Percentiles rank a stretch among this genome's conserved stretches.
These are phyloP conservation scores for Microbotryum lychnidis-dioicae DNA, from an alignment of 1,284 basidiomycete genomes.

Conservation along the genomic window DNA sequence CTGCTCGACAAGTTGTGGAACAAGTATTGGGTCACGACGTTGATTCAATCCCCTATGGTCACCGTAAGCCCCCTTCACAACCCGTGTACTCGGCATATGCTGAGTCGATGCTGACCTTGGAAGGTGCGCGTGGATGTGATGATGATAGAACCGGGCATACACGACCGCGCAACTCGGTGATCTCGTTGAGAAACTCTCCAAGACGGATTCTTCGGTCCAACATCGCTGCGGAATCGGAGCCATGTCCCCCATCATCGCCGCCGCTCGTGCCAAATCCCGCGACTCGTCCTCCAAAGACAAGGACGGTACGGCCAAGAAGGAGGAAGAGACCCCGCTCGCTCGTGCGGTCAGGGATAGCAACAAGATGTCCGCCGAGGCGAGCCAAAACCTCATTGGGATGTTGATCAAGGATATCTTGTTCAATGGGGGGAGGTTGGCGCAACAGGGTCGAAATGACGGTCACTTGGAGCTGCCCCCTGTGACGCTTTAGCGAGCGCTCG, in stretches of 20 bases:
- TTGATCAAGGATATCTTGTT: slow-evolving; percentile 31
- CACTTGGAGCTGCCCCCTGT: too few species aligned
- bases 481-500: too few species aligned
- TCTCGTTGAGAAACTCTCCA: slow-evolving; percentile 69
- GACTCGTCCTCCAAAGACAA: neutral
- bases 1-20: slow-evolving; percentile 90
- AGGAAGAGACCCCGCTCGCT: slow-evolving; percentile 20
- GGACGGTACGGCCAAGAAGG: slow-evolving; percentile 1
- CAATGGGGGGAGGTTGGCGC: slow-evolving; percentile 7
- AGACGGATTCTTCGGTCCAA: slow-evolving; percentile 34
- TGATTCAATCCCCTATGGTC: slow-evolving; percentile 81
- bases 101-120: neutral
- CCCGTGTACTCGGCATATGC: neutral
- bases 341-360: slow-evolving; percentile 27
- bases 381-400: slow-evolving; percentile 25
- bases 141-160: slow-evolving; percentile 73
- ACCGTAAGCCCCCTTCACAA: slow-evolving; percentile 52
- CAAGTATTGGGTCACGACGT: slow-evolving; percentile 97
- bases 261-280: slow-evolving; percentile 16
- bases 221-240: slow-evolving; percentile 26
- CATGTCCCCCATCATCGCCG: slow-evolving; percentile 26
- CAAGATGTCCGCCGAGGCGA: slow-evolving; percentile 23
- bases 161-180: slow-evolving; percentile 80
- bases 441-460: too few species aligned
- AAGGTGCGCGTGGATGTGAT: neutral